Percentiles rank a stretch among this genome's conserved stretches.
phyloP scores from a whole-genome alignment of 805 yeast species.

The Spathaspora girioi region DNA sequence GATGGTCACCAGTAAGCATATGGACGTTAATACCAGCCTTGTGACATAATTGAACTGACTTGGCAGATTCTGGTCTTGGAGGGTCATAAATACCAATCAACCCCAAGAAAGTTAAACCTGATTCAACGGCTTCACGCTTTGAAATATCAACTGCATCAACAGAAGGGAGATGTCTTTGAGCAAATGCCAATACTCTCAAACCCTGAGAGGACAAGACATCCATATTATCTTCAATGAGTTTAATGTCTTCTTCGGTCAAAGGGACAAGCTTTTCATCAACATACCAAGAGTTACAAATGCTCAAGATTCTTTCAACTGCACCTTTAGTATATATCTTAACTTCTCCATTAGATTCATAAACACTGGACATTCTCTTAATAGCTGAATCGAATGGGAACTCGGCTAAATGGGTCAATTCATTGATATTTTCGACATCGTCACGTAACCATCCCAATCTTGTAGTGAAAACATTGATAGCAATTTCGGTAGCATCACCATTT shows the following conservation, averaged over 20 bases:
- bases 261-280: conserved; percentile 9
- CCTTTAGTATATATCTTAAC: conserved; percentile 24
- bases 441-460: conserved; percentile 20
- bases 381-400: conserved; percentile 33
- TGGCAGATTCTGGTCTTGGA: conserved; percentile 29
- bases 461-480: conserved; percentile 31
- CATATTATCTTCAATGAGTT: conserved; percentile 23
- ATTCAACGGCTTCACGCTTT: conserved; percentile 19
- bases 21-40: conserved; percentile 32
- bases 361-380: conserved; percentile 28
- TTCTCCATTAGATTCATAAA: conserved; percentile 13
- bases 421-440: conserved; percentile 14
- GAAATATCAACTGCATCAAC: conserved; percentile 3
- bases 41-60: conserved; percentile 26
- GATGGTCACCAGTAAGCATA: conserved; percentile 34
- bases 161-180: conserved; percentile 15
- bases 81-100: conserved; percentile 34
- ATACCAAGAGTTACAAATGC: conserved; percentile 22
- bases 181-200: conserved; percentile 31
- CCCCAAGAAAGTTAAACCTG: conserved; percentile 22
- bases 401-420: conserved; percentile 16
- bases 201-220: conserved; percentile 24
- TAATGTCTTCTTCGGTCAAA: conserved; percentile 18
- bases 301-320: conserved; percentile 28
- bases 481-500: conserved; percentile 42